Base-by-base conservation (phyloP, 176 grass and related monocot species). In the Aegilops sharonensis region DNA sequence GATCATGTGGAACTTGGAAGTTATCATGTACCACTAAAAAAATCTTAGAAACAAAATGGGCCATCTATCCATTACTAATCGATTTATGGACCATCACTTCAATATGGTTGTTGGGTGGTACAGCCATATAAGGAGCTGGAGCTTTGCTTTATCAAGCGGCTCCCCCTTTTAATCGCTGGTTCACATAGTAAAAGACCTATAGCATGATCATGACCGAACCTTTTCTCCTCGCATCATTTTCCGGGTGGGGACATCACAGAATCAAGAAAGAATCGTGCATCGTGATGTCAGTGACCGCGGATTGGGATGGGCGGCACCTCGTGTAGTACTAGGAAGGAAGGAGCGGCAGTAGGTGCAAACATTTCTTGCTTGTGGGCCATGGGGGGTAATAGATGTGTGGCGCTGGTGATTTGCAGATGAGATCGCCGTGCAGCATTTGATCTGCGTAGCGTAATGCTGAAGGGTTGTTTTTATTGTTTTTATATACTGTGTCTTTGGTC, bases 201-300 rank as follows among this genome's bases (percentile, higher is more conserved):
- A 60, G 18, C 57, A 54, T 17, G 65, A 74, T 79, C 9, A 67
- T 84, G 45, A 48, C 25, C 48, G 2, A 80, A 76, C 76, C 68
- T 87, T 87, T 91, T 70, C 76, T 30, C 5, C 2, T 2, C 6
- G 17, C 81, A 91, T 91, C 89, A 84, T 91, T 88, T 77, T 30
- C 8, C 1, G 29, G 72, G 29, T 50, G 61, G 85, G 85, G 61
- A 14, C 52, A 13, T 45, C 83, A 11, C 24, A 24, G 79, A 64
- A 77, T 64, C 84, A 39, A 34, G 80, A 27, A 35, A 30, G 80
- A 76, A 91, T 84, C 69, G n/a, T 75, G 72, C 57, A 21, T 60
- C 43, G 66, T 87, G 84, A 83, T 56, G 66, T 75, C 74, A 83
- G 8, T 18, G 80, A 68, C 74, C 3, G 79, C 5, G 50, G 62